These are phyloP conservation scores for Pseudogymnoascus sp. DNA, from an alignment of 2,329 filamentous ascomycete species.

Conservation along the genomic window DNA sequence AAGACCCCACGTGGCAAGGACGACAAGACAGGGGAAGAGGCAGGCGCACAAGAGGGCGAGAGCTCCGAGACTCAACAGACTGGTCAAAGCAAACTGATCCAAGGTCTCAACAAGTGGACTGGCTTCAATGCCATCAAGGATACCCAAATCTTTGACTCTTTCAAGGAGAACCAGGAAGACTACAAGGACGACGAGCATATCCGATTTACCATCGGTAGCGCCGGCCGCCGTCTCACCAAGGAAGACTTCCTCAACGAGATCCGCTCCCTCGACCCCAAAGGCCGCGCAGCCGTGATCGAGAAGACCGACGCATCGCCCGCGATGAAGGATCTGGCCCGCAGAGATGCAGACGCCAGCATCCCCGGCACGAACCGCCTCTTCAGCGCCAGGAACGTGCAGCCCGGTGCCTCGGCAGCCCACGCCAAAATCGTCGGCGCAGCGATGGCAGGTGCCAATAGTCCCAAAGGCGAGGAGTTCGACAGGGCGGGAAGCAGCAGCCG, in stretches of 20 bases:
- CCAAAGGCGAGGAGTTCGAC: not conserved
- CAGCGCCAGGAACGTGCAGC: constrained; percentile 30
- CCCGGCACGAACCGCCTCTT: constrained; percentile 21
- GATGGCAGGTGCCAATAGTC: constrained; percentile 17
- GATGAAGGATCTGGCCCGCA: constrained; percentile 24
- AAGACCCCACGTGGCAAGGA: constrained; percentile 42
- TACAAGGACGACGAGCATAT: constrained; percentile 62
- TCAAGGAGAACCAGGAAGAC: constrained; percentile 28
- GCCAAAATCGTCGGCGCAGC: constrained; percentile 17
- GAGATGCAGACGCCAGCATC: constrained; percentile 20
- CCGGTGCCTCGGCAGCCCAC: constrained; percentile 10
- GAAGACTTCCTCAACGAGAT: constrained; percentile 71
- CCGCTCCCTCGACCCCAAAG: constrained; percentile 60
- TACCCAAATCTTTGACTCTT: constrained; percentile 9
- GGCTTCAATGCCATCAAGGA: constrained; percentile 18
- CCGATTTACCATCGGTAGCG: constrained; percentile 66
- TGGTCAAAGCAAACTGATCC: constrained; percentile 9
- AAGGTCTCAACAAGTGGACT: constrained; percentile 18
- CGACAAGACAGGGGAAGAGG: constrained; percentile 16
- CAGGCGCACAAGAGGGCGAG: constrained; percentile 36
- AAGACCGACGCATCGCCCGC: constrained; percentile 21
- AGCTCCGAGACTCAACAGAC: constrained; percentile 23
- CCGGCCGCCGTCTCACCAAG: constrained; percentile 70
- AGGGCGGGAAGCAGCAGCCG: not conserved
- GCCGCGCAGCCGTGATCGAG: constrained; percentile 30